Base-by-base conservation (phyloP, 306 rosid species). In the Ziziphus jujuba region DNA sequence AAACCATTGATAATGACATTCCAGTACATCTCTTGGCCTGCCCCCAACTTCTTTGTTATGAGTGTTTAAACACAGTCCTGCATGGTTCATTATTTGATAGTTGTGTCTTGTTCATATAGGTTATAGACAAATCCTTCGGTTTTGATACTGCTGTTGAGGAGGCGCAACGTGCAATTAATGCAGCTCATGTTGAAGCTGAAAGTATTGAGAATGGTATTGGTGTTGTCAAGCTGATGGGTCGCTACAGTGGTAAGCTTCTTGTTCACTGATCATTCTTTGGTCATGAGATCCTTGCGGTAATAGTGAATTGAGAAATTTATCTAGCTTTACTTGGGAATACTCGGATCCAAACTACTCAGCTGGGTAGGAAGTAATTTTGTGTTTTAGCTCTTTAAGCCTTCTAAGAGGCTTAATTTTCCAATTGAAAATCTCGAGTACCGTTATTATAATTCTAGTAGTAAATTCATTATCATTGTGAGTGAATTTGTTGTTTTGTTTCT, bases 71-170 rank as follows among this genome's bases (percentile, higher is more conserved):
- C 56, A n/a, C 33, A 9, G 17, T 34, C n/a, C 38, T 21, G 47
- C 14, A 65, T 7, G 13, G 33, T 34, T 19, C 6, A 65, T 50
- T 63, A 13, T 59, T 19, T 60, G 64, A 33, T 47, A 49, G 56
- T 35, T 63, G 5, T 65, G 31, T 70, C 52, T 59, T 74, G 70
- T 68, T 71, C 57, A 52, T 70, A 65, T 76, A 90, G 99, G 82
- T 93, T 69, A 93, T 93, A 33, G 99, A 93, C 51, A 93, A 65
- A 76, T 84, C 99, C 56, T 93, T 93, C 21, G 99, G 99, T 48
- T 93, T 93, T 77, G 99, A 93, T 83, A 81, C 97, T 51, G 97
- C 99, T 53, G 99, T 93, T 70, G 99, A 93, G 82, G 99, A 93
- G 82, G 99, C 99, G 50, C 99, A 93, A 68, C 97, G 99, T 22